Evolutionary conservation across 1,139 yeast species (phyloP).

Genomic region (Saccharomycopsis hybrid): DNA sequence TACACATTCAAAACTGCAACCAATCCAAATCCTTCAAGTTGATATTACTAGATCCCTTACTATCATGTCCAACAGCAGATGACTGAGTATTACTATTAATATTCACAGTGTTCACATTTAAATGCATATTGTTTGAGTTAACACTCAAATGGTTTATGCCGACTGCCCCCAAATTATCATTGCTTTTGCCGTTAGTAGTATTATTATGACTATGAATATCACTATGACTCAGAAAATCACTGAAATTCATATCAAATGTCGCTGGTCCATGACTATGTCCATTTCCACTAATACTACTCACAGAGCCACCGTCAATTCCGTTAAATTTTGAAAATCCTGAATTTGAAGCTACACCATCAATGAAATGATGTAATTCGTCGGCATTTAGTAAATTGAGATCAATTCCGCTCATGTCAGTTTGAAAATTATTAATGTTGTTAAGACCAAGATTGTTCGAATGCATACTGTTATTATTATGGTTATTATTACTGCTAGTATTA

Average conservation of each 20-base stretch:
- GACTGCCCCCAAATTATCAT: too few relatives aligned
- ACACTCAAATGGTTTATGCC: too few relatives aligned
- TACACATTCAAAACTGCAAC: constrained; percentile 12
- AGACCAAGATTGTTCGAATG: not conserved
- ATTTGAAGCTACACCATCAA: too few relatives aligned
- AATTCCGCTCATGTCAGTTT: not conserved
- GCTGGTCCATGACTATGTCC: too few relatives aligned
- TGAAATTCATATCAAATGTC: constrained; percentile 5
- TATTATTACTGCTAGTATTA: not conserved
- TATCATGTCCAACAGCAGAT: not conserved
- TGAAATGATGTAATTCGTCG: too few relatives aligned
- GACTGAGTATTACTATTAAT: not conserved
- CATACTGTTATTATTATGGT: not conserved
- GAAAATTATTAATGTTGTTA: not conserved
- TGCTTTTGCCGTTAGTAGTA: not conserved
- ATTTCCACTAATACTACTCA: too few relatives aligned
- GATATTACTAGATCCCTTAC: constrained; percentile 4
- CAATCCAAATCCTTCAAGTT: constrained; percentile 19
- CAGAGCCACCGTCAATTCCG: too few relatives aligned
- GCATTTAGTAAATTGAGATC: too few relatives aligned
- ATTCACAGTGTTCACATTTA: not conserved
- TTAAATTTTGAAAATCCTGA: too few relatives aligned
- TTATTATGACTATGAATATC: not conserved
- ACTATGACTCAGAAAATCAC: not conserved
- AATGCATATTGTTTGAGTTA: too few relatives aligned